Evolutionary conservation across 2,329 filamentous ascomycete species (phyloP).

Genomic region (Ophiostoma fasciatum): DNA sequence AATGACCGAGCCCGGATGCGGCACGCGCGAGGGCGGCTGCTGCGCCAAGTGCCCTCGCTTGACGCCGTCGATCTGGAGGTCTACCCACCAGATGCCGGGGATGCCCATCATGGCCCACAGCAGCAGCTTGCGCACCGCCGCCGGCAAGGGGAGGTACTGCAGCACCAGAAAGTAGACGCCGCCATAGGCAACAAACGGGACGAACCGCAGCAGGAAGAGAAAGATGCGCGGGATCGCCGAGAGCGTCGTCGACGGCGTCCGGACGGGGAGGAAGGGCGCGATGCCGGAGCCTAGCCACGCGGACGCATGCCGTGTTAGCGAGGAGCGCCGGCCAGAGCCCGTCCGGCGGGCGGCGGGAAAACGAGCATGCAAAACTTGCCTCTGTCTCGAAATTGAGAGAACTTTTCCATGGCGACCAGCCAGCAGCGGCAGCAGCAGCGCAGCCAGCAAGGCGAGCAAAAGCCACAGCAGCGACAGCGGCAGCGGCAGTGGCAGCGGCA

Average conservation of each 20-base stretch:
- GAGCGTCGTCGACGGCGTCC: constrained; percentile 44
- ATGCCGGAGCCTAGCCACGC: constrained; percentile 72
- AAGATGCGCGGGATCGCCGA: constrained; percentile 50
- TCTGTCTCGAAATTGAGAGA: constrained; percentile 81
- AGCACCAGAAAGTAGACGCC: constrained; percentile 65
- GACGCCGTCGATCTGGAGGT: constrained; percentile 94
- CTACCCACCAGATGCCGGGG: constrained; percentile 94
- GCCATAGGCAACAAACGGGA: constrained; percentile 55
- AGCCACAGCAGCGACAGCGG: too few species aligned
- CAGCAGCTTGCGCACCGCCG: constrained; percentile 58
- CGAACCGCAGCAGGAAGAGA: constrained; percentile 69
- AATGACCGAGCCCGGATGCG: constrained; percentile 66
- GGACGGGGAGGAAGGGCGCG: constrained; percentile 81
- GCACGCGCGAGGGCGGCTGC: constrained; percentile 58
- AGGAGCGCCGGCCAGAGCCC: too few species aligned
- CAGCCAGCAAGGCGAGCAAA: too few species aligned
- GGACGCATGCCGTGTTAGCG: not conserved
- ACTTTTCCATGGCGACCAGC: constrained; percentile 66
- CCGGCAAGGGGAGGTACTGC: constrained; percentile 55
- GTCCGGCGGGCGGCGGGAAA: too few species aligned
- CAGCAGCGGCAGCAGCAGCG: too few species aligned
- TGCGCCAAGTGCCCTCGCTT: constrained; percentile 75
- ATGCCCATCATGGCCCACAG: constrained; percentile 80
- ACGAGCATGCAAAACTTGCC: constrained; percentile 44
- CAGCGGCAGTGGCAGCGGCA: too few species aligned